These are phyloP conservation scores for Chenopodium quinoa DNA, from an alignment of 148 eudicot genomes.

Conservation along the genomic window DNA sequence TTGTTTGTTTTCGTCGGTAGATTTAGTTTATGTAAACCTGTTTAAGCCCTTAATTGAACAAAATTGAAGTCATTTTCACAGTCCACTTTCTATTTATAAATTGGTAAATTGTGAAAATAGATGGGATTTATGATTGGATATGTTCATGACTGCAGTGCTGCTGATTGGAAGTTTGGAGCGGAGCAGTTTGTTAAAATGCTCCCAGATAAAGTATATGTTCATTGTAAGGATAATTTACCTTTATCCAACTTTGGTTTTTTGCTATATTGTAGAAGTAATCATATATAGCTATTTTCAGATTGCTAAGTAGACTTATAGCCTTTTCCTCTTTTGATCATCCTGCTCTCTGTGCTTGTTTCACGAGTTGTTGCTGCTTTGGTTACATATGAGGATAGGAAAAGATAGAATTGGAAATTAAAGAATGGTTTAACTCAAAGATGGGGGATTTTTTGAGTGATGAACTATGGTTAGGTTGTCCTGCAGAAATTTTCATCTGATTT, in stretches of 20 bases:
- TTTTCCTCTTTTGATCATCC: not conserved
- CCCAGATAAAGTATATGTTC: slow-evolving; percentile 88
- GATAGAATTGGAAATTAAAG: not conserved
- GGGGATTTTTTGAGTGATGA: slow-evolving; percentile 8
- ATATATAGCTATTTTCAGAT: not conserved
- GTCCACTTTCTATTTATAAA: not conserved
- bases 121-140: not conserved
- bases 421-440: not conserved
- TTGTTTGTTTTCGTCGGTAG: not conserved
- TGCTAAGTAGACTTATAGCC: not conserved
- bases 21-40: not conserved
- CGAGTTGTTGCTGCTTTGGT: not conserved
- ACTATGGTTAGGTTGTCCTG: not conserved
- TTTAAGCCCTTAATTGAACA: not conserved
- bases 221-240: slow-evolving; percentile 56
- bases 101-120: not conserved
- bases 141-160: slow-evolving; percentile 49
- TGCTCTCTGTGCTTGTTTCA: not conserved
- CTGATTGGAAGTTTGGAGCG: slow-evolving; percentile 90
- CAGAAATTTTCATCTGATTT: slow-evolving; percentile 8
- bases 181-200: slow-evolving; percentile 78
- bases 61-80: not conserved
- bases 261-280: not conserved
- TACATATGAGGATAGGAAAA: not conserved
- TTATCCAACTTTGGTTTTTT: not conserved